These are phyloP conservation scores for Drechslerella dactyloides DNA, from an alignment of 2,329 filamentous ascomycete species.

Conservation along the genomic window DNA sequence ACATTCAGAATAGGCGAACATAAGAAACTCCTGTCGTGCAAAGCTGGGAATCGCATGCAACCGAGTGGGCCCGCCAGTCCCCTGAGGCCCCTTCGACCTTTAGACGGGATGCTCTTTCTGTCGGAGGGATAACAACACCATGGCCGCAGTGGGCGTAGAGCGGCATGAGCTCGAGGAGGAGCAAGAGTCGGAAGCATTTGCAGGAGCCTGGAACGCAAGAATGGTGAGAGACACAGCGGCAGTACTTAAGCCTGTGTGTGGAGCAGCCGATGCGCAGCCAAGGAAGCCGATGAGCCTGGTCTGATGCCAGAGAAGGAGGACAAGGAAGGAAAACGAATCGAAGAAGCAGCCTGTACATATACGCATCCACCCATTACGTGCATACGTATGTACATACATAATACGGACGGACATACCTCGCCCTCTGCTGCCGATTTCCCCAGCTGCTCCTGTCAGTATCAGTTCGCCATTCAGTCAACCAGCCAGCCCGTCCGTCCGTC, in stretches of 20 bases:
- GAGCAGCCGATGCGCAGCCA: no score
- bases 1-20: slow-evolving; percentile 45
- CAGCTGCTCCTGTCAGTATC: no score
- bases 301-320: no score
- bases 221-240: background rate
- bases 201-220: background rate
- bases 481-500: no score
- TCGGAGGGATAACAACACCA: slow-evolving; percentile 11
- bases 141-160: slow-evolving; percentile 4
- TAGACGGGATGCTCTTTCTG: slow-evolving; percentile 7
- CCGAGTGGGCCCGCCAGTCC: background rate
- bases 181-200: background rate
- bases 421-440: no score
- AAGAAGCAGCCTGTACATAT: no score
- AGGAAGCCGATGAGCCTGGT: no score
- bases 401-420: no score
- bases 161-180: background rate
- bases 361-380: no score
- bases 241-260: background rate
- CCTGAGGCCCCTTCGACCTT: slow-evolving; percentile 8
- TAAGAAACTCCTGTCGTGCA: slow-evolving; percentile 42
- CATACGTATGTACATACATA: no score
- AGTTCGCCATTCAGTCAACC: no score
- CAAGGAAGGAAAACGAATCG: no score
- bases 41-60: slow-evolving; percentile 25